Conservation (phyloP, 2,329 filamentous ascomycete species). For the Rhinocladiella mackenziei region DNA sequence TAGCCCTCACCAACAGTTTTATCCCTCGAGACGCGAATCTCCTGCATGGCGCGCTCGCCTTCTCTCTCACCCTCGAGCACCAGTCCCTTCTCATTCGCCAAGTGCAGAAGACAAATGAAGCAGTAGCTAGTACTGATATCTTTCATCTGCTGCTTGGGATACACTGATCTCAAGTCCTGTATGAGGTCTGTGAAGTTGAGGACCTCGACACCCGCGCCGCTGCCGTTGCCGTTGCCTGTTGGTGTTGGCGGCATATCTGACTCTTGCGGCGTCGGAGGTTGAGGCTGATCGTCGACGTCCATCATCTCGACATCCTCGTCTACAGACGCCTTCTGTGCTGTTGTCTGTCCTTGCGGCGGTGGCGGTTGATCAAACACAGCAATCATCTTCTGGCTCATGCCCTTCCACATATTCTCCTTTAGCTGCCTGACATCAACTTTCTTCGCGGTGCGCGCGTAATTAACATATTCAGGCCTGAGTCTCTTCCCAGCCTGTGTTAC, state of each 20-base stretch:
- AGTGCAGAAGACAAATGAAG: constrained; percentile 86
- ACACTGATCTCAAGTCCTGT: constrained; percentile 80
- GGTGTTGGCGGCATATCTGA: constrained; percentile 32
- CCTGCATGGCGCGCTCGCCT: constrained; percentile 36
- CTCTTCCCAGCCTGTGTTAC: constrained; percentile 57
- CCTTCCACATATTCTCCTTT: constrained; percentile 64
- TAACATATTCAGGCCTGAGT: constrained; percentile 61
- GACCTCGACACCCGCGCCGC: constrained; percentile 36
- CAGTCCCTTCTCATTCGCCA: constrained; percentile 90
- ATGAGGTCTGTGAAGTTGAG: constrained; percentile 90
- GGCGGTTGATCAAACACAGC: constrained; percentile 34
- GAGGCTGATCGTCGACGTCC: constrained; percentile 28
- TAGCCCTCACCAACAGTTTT: constrained; percentile 30
- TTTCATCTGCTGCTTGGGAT: constrained; percentile 77
- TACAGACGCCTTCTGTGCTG: constrained; percentile 32
- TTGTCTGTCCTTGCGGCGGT: constrained; percentile 25
- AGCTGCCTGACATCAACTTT: constrained; percentile 62
- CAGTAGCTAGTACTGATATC: constrained; percentile 93
- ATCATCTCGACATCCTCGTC: constrained; percentile 29
- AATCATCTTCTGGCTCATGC: constrained; percentile 50
- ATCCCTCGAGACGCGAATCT: constrained; percentile 37
- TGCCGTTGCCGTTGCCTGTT: not conserved
- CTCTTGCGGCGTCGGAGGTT: constrained; percentile 30
- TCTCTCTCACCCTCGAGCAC: constrained; percentile 62
- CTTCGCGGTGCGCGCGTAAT: constrained; percentile 63